Percentiles rank a stretch among this genome's conserved stretches.
These are phyloP conservation scores for Kregervanrija fluxuum DNA, from an alignment of 805 yeast genomes.

Conservation along the genomic window DNA sequence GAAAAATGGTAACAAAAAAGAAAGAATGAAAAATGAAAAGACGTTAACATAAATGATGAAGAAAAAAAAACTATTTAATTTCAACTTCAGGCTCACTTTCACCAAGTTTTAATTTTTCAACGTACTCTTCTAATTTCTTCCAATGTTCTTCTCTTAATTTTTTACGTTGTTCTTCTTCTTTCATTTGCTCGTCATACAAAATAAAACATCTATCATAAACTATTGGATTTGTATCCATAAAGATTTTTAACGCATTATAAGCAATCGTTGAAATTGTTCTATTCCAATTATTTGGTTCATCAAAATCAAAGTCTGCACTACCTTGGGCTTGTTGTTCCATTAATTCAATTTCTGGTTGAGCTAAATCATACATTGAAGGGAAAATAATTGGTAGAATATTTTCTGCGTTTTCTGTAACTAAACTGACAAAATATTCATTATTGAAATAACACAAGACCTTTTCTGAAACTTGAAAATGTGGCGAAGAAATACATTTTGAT, in stretches of 20 bases:
- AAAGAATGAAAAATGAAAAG: background rate
- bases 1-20: background rate
- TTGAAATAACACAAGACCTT: constrained; percentile 92
- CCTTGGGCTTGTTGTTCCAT: constrained; percentile 24
- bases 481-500: constrained; percentile 86
- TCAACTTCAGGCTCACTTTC: constrained; percentile 48
- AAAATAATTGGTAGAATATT: constrained; percentile 88
- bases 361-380: constrained; percentile 81
- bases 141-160: constrained; percentile 60
- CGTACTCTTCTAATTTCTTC: constrained; percentile 61
- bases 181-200: constrained; percentile 71
- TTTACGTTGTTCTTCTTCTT: constrained; percentile 62
- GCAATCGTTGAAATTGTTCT: constrained; percentile 88
- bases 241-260: constrained; percentile 81
- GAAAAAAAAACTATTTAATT: constrained; percentile 27
- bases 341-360: constrained; percentile 34
- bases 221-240: constrained; percentile 87
- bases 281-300: constrained; percentile 71
- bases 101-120: constrained; percentile 28
- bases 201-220: constrained; percentile 91
- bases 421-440: constrained; percentile 84
- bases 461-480: constrained; percentile 96
- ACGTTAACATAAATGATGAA: background rate
- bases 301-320: constrained; percentile 31
- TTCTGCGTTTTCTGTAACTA: constrained; percentile 89